Percentiles rank a stretch among this genome's conserved stretches.
These are phyloP conservation scores for Curvularia lunata DNA, from an alignment of 2,329 filamentous ascomycete genomes.

Conservation along the genomic window DNA sequence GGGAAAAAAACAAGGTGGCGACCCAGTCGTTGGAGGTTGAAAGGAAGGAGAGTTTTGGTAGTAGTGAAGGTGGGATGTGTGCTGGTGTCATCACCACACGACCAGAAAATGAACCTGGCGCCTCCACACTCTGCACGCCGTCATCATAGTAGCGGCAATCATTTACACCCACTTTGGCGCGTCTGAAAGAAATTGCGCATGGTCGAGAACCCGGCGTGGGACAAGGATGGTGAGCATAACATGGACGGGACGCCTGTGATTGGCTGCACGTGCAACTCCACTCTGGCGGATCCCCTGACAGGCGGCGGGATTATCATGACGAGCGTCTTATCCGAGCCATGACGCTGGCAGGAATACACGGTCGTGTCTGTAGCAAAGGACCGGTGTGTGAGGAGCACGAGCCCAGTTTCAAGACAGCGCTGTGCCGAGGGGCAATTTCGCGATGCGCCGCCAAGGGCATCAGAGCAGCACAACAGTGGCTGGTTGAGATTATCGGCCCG, in stretches of 20 bases:
- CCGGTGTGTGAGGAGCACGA: conserved; percentile 28
- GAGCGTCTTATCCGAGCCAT: conserved; percentile 25
- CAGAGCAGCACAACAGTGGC: conserved; percentile 30
- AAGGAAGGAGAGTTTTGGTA: conserved; percentile 26
- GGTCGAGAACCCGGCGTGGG: conserved; percentile 31
- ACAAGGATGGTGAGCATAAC: conserved; percentile 20
- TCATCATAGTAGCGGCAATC: conserved; percentile 38
- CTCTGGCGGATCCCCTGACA: conserved; percentile 35
- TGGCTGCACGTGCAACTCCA: conserved; percentile 34
- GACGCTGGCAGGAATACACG: conserved; percentile 24
- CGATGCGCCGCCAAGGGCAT: conserved; percentile 34
- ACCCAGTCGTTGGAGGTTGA: conserved; percentile 26
- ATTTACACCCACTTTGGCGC: conserved; percentile 35
- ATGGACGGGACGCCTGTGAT: conserved; percentile 22
- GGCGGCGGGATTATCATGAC: conserved; percentile 19
- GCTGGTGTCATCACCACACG: conserved; percentile 28
- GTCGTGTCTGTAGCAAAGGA: conserved; percentile 34
- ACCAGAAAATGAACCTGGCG: conserved; percentile 33
- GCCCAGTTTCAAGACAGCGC: conserved; percentile 36
- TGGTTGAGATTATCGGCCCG: conserved; percentile 27
- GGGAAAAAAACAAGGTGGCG: conserved; percentile 21
- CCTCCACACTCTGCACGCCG: conserved; percentile 31
- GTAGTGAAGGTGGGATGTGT: conserved; percentile 28
- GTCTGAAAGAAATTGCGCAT: conserved; percentile 48
- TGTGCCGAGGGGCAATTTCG: conserved; percentile 41